Evolutionary conservation across 176 grass and related monocot genomes (phyloP), one percentile per base, ranked within the genome.

Genomic region (Zoysia japonica): DNA sequence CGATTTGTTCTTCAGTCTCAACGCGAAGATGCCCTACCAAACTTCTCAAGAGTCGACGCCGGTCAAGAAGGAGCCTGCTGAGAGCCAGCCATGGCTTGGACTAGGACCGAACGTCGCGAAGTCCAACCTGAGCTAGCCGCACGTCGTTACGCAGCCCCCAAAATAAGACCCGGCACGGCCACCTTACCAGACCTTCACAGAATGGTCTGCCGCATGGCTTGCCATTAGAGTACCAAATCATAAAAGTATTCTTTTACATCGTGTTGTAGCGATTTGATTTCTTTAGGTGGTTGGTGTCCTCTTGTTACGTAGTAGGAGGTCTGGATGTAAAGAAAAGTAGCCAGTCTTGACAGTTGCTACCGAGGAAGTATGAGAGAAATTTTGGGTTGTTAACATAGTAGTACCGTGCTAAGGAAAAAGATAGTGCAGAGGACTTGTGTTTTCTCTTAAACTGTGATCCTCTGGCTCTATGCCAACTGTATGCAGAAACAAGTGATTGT

Each of bases 31-130:
- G 37, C 96, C 96, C 9, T 99, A 99, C 47, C 85, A 90, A 49
- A 48, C 65, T 82, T 85, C 86, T 46, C 65, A 67, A 73, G 85
- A 85, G 14, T 50, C 62, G 8, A 39, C 86, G 61, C 48, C 77
- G 48, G 53, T 87, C 44, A 89, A 89, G 75, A 70, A 90, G 78
- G 90, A 94, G 52, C 52, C 28, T 11, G 89, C 38, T 19, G 90
- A 99, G 70, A 88, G 70, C 80, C 86, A 89, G 72, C 43, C 86
- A 65, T 99, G 96, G 96, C 96, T 99, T 68, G 90, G 92, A 42
- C 78, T 97, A 67, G 82, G 74, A 15, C 77, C 85, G 12, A 90
- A 92, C 51, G 64, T 73, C 40, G 51, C 78, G 41, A 77, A 78
- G 45, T 48, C 85, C 44, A 82, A 76, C 20, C 54, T 76, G 72